Evolutionary conservation across 768 basidiomycete species (phyloP).

Genomic region (Pluteus cervinus): DNA sequence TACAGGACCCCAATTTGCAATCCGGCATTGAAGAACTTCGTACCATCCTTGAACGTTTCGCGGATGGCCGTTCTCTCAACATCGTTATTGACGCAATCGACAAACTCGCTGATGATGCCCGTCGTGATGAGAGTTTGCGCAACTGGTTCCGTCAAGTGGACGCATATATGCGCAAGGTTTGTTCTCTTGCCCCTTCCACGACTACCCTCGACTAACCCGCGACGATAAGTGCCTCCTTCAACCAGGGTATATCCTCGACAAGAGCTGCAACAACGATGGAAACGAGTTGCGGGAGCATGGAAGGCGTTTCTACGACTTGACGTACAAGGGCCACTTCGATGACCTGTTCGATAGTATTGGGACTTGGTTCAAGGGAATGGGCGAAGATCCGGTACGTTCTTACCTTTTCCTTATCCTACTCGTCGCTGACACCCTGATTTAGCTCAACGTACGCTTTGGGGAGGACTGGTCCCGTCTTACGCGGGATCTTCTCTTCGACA

Average conservation of each 20-base stretch:
- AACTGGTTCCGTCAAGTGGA: slow-evolving; percentile 67
- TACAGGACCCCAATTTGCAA: slow-evolving; percentile 51
- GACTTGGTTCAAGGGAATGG: slow-evolving; percentile 81
- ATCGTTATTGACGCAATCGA: slow-evolving; percentile 65
- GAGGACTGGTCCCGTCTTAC: slow-evolving; percentile 80
- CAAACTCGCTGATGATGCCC: slow-evolving; percentile 67
- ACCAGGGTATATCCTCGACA: slow-evolving; percentile 81
- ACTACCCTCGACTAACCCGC: not conserved
- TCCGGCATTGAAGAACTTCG: slow-evolving; percentile 59
- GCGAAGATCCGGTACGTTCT: slow-evolving; percentile 60
- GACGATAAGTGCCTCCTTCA: slow-evolving; percentile 58
- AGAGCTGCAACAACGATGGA: slow-evolving; percentile 63
- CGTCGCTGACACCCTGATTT: not conserved
- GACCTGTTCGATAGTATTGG: slow-evolving; percentile 64
- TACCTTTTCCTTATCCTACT: not conserved
- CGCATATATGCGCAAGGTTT: slow-evolving; percentile 58
- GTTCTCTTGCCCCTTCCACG: slow-evolving; percentile 6
- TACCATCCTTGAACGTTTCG: slow-evolving; percentile 86
- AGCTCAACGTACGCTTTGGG: slow-evolving; percentile 69
- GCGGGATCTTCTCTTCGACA: slow-evolving; percentile 76
- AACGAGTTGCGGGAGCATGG: slow-evolving; percentile 62
- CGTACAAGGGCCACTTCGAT: slow-evolving; percentile 71
- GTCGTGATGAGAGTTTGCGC: slow-evolving; percentile 67
- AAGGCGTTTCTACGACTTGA: slow-evolving; percentile 67
- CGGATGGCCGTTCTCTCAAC: slow-evolving; percentile 64